phyloP scores from a whole-genome alignment of 371 early-diverging fungal species.

The Choanephora cucurbitarum region DNA sequence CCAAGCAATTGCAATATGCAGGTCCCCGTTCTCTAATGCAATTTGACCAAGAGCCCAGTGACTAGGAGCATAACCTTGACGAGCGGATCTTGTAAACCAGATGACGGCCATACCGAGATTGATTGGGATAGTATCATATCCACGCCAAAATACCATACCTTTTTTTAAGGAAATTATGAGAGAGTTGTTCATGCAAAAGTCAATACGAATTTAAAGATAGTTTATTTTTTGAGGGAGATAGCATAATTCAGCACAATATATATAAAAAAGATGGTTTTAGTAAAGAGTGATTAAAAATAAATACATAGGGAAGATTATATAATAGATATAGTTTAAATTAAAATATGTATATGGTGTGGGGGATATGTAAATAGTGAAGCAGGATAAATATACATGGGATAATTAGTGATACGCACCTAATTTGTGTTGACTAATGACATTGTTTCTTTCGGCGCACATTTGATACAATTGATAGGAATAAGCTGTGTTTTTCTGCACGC shows the following conservation, averaged over 20 bases:
- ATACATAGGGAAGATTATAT: neutral
- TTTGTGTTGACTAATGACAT: constrained; percentile 37
- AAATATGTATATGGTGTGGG: neutral
- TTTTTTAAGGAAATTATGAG: neutral
- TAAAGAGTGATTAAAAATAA: neutral
- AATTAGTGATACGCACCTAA: constrained; percentile 27
- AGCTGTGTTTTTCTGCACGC: constrained; percentile 13
- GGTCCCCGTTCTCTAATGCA: constrained; percentile 38
- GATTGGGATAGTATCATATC: constrained; percentile 25
- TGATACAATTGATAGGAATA: constrained; percentile 25
- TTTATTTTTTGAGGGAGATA: constrained; percentile 4
- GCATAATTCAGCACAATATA: neutral
- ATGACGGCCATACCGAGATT: constrained; percentile 36
- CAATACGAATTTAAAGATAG: neutral
- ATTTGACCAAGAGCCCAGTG: constrained; percentile 47
- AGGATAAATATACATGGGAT: constrained; percentile 1
- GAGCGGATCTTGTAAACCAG: constrained; percentile 41
- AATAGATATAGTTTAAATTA: neutral
- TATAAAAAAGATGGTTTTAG: neutral
- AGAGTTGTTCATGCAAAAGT: neutral
- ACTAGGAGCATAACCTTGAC: constrained; percentile 32
- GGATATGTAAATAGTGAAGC: neutral
- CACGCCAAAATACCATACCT: constrained; percentile 36
- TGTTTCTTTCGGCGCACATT: constrained; percentile 27
- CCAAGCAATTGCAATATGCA: constrained; percentile 38